Base-by-base conservation (phyloP, 2,329 filamentous ascomycete species). In the Pseudonectria buxi region DNA sequence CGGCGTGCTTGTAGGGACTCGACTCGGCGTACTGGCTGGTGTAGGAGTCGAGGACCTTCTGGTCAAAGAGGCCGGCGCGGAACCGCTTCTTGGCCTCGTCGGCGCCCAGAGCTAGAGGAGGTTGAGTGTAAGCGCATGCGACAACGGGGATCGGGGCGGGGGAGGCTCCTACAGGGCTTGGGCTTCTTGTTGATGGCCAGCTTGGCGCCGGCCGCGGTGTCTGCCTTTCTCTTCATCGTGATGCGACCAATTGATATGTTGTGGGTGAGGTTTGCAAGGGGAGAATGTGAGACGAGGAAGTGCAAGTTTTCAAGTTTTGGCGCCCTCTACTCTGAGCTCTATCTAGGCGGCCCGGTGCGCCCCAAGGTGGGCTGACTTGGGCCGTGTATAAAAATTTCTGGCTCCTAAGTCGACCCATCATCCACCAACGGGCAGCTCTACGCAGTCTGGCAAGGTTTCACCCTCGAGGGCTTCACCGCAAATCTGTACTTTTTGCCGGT, bases 1-100 rank as follows among this genome's bases (percentile, higher is more conserved):
- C 90, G 50, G 84, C 84, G 61, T 98, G 90, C 59, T 90, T 88
- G 71, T 98, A 98, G 5, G 81, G 82, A 13, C 68, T 61, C 9
- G 83, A 86, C 7, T 65, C 54, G 35, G 77, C 74, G 57, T 86
- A 86, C 46, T 74, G 68, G 14, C 64, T 54, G 9, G 74, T 76
- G 59, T 86, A 84, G 24, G 68, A 58, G 38, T 71, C 51, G 40
- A 83, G 68, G 24, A 76, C 69, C 15, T 70, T 50, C 35, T 71
- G 57, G 47, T 80, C 73, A 55, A 86, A 85, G 26, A 87, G 72
- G 5, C 76, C 79, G 35, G 71, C 66, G 36, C 78, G 73, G 57
- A 87, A 87, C 29, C 78, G 69, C 41, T 68, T 61, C 48, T 71
- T 66, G 33, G 75, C 69, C 32, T 74, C 70, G 12, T 70, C 62